Evolutionary conservation across 108 stramenopile genomes (phyloP), one percentile per base, ranked within the genome.

Genomic region (Chaetoceros tenuissimus): DNA sequence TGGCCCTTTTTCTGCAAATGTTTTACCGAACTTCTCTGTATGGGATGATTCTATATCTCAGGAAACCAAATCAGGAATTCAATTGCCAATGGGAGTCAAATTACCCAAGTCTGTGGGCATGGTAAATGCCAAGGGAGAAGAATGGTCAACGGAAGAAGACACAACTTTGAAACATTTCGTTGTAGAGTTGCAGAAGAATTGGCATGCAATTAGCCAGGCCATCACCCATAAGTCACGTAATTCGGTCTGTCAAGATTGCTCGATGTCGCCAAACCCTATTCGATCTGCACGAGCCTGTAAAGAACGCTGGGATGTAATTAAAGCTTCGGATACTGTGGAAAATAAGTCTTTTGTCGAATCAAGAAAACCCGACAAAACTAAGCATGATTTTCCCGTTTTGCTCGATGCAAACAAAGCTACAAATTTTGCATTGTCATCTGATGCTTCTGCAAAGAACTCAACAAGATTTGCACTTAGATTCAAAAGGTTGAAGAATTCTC

Each of bases 81-180:
- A 62, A 2, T 53, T 87, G 31, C 89, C 85, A 8, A 72, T 87
- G 78, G 85, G 81, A 24, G 85, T 87, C 8, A 84, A 80, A 60
- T 55, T 76, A 19, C 64, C 72, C 24, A 24, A 45, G 28, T 45
- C 43, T 28, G 46, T 34, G 0, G 51, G 17, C 3, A 57, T 2
- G 26, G 58, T 2, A 69, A 62, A 21, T 62, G 62, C 51, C 55
- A 61, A 52, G 59, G 50, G 3, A 8, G 24, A 20, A 54, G 54
- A 51, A 53, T 92, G 89, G 89, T 65, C 64, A 2, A 27, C 30
- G 2, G 31, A 8, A 0, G 80, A 87, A 50, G 84, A 92, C 55
- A 64, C 56, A 30, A 24, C 60, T 16, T 68, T 92, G 19, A 51
- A 63, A n/a, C 57, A 74, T 26, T 46, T 63, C 17, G 69, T 68